These are phyloP conservation scores for Jimgerdemannia flammicorona DNA, from an alignment of 192 early-diverging fungal genomes.

Conservation along the genomic window DNA sequence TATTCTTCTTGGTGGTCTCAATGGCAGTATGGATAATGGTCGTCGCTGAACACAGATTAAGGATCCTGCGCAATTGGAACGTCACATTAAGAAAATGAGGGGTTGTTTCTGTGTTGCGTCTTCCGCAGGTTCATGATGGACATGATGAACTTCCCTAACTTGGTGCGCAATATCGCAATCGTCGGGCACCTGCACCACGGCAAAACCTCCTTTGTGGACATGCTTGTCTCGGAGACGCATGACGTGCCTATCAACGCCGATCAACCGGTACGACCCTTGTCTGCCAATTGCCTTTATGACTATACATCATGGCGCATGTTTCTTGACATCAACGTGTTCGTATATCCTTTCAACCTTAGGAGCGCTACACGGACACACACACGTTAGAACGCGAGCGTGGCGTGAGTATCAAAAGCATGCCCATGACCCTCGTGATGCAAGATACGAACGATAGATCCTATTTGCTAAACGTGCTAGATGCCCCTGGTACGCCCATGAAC, in stretches of 20 bases:
- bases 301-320: constrained; percentile 5
- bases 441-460: constrained; percentile 87
- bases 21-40: background rate
- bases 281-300: constrained; percentile 30
- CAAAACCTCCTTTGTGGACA: constrained; percentile 92
- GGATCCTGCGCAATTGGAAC: background rate
- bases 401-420: constrained; percentile 90
- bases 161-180: constrained; percentile 86
- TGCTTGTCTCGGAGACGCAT: constrained; percentile 90
- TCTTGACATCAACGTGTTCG: background rate
- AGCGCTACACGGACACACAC: constrained; percentile 93
- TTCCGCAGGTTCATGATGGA: constrained; percentile 70
- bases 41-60: background rate
- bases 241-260: constrained; percentile 42
- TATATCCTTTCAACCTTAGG: constrained; percentile 31
- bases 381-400: constrained; percentile 86
- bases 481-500: constrained; percentile 60
- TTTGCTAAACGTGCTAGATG: constrained; percentile 87
- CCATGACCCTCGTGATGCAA: constrained; percentile 87
- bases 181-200: constrained; percentile 98
- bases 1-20: background rate
- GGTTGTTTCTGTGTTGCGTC: too few species aligned
- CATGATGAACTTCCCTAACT: constrained; percentile 72
- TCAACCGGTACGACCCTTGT: constrained; percentile 39
- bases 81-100: background rate